phyloP scores from a whole-genome alignment of 176 grass and related monocot species.

The Musa schizocarpa region DNA sequence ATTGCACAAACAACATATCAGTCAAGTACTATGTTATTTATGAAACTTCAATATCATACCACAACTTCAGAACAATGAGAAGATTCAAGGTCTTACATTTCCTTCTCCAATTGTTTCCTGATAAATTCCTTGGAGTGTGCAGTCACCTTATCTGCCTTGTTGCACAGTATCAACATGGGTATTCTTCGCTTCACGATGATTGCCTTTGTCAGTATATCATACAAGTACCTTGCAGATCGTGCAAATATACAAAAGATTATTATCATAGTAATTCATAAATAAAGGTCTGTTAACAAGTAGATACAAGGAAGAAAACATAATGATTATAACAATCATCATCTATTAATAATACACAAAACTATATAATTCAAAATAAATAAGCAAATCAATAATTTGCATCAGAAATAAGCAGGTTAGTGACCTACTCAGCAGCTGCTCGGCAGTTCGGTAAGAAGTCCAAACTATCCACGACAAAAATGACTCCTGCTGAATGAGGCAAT shows the following conservation, averaged over 20 bases:
- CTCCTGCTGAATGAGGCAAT: slow-evolving; percentile 60
- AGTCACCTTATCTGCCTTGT: slow-evolving; percentile 96
- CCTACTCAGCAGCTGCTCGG: slow-evolving; percentile 79
- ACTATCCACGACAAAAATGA: slow-evolving; percentile 78
- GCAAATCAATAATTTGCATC: not conserved
- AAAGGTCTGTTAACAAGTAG: not conserved
- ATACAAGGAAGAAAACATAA: not conserved
- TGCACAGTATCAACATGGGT: slow-evolving; percentile 81
- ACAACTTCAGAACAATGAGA: not conserved
- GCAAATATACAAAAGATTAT: not conserved
- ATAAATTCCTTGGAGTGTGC: slow-evolving; percentile 98
- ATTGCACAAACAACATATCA: no score
- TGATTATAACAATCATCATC: not conserved
- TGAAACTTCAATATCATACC: not conserved
- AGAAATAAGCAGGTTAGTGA: slow-evolving; percentile 14
- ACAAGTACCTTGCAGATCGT: slow-evolving; percentile 53
- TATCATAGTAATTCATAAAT: not conserved
- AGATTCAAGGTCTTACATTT: slow-evolving; percentile 53
- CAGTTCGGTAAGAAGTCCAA: slow-evolving; percentile 83
- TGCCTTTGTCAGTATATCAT: slow-evolving; percentile 88
- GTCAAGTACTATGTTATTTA: not conserved
- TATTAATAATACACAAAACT: not conserved
- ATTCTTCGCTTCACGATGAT: slow-evolving; percentile 62
- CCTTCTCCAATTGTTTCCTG: slow-evolving; percentile 92
- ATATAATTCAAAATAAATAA: not conserved